Evolutionary conservation across 768 basidiomycete species (phyloP), one percentile per base, ranked within the genome.

Genomic region (Boletales sp.): DNA sequence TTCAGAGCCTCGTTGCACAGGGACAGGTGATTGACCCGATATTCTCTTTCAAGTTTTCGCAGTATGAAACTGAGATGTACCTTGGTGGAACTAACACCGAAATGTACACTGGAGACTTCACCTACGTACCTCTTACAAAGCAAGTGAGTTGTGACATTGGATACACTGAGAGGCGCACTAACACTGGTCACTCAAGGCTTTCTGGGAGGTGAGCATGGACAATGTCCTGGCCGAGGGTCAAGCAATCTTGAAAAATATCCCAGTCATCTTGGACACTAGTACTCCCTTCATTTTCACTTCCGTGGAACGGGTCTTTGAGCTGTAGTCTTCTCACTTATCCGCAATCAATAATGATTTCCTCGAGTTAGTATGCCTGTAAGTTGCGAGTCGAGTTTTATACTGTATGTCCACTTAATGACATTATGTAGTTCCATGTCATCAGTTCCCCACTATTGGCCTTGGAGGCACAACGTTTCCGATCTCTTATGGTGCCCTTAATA

Each of bases 21-120:
- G 63, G 63, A 9, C 41, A 60, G 47, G 61, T 68, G 1, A 55
- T 64, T 15, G 49, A 66, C 13, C 48, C 71, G 19, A 61, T 68
- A 44, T 79, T 81, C 55, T 69, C 73, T n/a, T 75, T 82, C 63
- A 77, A 76, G 60, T 61, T 80, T 21, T 62, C 74, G 3, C 35
- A 59, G 9, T 48, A 55, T 8, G 71, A 70, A 13, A 73, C 55
- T 17, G 66, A 73, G 54, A 60, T 76, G 36, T 72, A 58, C 57
- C 43, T 78, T 28, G 76, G 77, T 33, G 76, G 76, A 43, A 58
- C 64, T 21, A 69, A 79, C 57, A 39, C 59, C 6, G 46, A 57
- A n/a, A 62, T 69, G 44, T 77, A 70, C 59, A 64, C 59, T 34
- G 74, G 75, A 11, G 48, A 41, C 2, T 60, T 78, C 48, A 67